These are phyloP conservation scores for Aechmea fasciata DNA, from an alignment of 176 grass and related monocot genomes.

Conservation along the genomic window DNA sequence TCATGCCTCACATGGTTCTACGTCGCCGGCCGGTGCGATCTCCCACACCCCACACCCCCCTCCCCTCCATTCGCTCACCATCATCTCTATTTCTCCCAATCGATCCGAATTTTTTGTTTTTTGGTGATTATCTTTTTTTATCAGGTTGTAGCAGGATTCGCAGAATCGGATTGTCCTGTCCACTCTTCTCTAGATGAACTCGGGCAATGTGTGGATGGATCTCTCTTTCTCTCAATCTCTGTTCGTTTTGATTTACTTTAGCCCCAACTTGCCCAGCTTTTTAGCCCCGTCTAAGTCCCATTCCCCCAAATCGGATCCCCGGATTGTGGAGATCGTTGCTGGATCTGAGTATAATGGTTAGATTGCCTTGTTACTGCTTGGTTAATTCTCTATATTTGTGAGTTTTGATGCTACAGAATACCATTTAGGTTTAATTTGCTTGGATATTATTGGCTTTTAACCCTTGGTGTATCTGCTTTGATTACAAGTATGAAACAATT, in stretches of 20 bases:
- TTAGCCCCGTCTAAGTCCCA: too few relatives aligned
- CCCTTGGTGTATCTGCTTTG: too few relatives aligned
- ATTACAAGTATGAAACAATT: too few relatives aligned
- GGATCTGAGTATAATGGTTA: too few relatives aligned
- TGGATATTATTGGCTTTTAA: too few relatives aligned
- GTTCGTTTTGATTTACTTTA: background rate
- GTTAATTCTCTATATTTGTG: too few relatives aligned
- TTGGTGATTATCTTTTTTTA: background rate
- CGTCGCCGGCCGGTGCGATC: conserved; percentile 62
- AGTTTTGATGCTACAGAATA: too few relatives aligned
- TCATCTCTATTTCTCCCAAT: background rate
- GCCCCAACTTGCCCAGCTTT: too few relatives aligned
- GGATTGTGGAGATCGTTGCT: too few relatives aligned
- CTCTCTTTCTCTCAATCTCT: conserved; percentile 4
- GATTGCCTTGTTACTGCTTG: too few relatives aligned
- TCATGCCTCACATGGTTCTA: conserved; percentile 98
- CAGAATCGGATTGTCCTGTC: conserved; percentile 72
- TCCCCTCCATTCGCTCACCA: background rate
- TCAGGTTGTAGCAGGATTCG: conserved; percentile 92
- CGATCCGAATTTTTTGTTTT: background rate
- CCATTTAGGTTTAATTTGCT: too few relatives aligned
- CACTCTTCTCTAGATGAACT: conserved; percentile 69
- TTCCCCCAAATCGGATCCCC: too few relatives aligned
- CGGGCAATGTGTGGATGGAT: conserved; percentile 56
- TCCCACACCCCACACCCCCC: background rate